Conservation (phyloP, 306 rosid species). For the Casuarina equisetifolia region DNA sequence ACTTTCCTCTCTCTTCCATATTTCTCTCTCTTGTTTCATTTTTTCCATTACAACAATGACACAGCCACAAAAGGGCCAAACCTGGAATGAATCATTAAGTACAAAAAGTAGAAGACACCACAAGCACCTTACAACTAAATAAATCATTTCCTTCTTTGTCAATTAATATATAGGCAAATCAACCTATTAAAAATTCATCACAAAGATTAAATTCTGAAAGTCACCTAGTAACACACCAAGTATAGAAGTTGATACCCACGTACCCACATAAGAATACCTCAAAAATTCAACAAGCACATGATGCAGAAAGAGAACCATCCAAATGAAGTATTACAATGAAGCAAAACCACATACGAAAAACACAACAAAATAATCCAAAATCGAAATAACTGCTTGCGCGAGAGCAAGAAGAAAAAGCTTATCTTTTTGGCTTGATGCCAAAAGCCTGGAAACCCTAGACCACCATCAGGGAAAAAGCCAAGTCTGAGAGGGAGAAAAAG, state of each 20-base stretch:
- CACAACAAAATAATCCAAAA: no score
- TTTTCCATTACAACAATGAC: no score
- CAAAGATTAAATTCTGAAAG: no score
- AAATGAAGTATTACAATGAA: neutral
- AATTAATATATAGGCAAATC: neutral
- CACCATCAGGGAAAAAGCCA: neutral
- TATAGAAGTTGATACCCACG: neutral
- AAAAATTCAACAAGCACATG: neutral
- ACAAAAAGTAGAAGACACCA: neutral
- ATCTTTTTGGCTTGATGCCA: constrained; percentile 8
- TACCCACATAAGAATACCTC: neutral
- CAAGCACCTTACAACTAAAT: neutral
- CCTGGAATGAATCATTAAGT: neutral
- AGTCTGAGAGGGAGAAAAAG: neutral
- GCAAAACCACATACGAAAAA: neutral
- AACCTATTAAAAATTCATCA: no score
- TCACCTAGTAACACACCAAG: neutral
- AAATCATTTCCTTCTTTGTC: neutral
- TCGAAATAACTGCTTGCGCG: no score
- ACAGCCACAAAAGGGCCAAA: no score
- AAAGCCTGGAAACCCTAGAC: neutral
- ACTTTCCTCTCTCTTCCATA: no score
- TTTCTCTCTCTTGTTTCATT: no score
- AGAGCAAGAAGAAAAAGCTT: neutral
- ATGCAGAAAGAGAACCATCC: constrained; percentile 1